Evolutionary conservation across 257 asterid species (phyloP), one percentile per base, ranked within the genome.

Genomic region (Gentiana straminea): DNA sequence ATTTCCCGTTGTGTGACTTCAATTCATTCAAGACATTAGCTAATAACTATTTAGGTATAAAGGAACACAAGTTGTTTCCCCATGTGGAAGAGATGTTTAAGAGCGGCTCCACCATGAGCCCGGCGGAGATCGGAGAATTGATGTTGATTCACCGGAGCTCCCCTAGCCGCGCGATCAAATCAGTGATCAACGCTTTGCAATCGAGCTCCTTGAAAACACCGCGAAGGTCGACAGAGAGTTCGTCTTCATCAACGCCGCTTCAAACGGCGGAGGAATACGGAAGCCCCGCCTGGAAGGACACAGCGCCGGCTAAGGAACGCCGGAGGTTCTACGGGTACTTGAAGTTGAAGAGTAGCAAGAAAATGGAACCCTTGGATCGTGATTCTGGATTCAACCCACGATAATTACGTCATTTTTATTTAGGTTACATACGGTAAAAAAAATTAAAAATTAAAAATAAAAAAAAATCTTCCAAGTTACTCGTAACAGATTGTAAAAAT

Each of bases 41-140:
- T 0, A 64, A 33, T 63, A 79, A 61, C 57, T 79, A 82, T 66
- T 47, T 82, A 50, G 86, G 90, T 2, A 69, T 82, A 0, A 81
- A 72, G 78, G 89, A 81, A 64, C 89, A 81, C 5, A 76, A 73
- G 64, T 35, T 78, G 49, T 81, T 81, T 46, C 83, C 81, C 8
- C 85, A 78, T 54, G 85, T 81, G 48, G 83, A 76, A 72, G 89
- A 76, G 67, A 79, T 78, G 41, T 73, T 81, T 45, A 78, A 62
- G 75, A 72, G 67, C 73, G 89, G 89, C 4, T 81, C 80, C 0
- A 68, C 78, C 49, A 75, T 82, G 74, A 79, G 84, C 33, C 84
- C 83, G 55, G 85, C 86, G 49, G 89, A 81, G 74, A 79, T 81
- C 63, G 75, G 83, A 33, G 86, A 81, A 55, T 51, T 79, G 73